Conservation (phyloP, 2,329 filamentous ascomycete genomes). For the Stagonosporopsis vannaccii region DNA sequence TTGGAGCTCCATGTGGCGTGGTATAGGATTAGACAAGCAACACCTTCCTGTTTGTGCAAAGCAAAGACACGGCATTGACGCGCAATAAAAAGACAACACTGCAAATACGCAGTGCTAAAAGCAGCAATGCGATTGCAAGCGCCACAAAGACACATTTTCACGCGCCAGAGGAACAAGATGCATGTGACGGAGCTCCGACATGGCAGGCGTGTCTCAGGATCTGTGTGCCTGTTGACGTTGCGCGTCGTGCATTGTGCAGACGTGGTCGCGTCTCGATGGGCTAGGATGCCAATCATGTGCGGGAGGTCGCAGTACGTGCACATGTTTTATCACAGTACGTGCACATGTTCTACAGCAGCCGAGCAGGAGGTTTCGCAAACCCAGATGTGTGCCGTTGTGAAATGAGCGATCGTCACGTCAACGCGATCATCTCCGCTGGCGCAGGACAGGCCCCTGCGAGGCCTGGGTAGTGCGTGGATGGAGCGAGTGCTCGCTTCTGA, state of each 20-base stretch:
- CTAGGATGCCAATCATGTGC: too few relatives aligned
- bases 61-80: not conserved
- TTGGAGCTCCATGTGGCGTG: not conserved
- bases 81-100: not conserved
- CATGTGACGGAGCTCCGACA: not conserved
- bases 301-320: too few relatives aligned
- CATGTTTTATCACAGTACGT: too few relatives aligned
- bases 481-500: conserved; percentile 3
- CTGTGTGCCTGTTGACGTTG: not conserved
- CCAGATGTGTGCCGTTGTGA: conserved; percentile 5
- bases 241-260: not conserved
- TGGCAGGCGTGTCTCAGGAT: not conserved
- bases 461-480: conserved; percentile 6
- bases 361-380: not conserved
- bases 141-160: not conserved
- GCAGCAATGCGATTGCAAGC: not conserved
- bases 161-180: not conserved
- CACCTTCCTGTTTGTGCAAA: not conserved
- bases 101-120: conserved; percentile 1
- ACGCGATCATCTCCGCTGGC: conserved; percentile 16
- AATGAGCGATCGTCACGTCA: conserved; percentile 12
- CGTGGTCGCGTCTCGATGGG: too few relatives aligned
- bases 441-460: conserved; percentile 13
- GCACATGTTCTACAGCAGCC: not conserved
- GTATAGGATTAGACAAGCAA: not conserved